A percentile compares a stretch with the other conserved stretches of the same genome.
Conservation (phyloP, 495 filamentous ascomycete species). For the Umbilicaria muhlenbergii region DNA sequence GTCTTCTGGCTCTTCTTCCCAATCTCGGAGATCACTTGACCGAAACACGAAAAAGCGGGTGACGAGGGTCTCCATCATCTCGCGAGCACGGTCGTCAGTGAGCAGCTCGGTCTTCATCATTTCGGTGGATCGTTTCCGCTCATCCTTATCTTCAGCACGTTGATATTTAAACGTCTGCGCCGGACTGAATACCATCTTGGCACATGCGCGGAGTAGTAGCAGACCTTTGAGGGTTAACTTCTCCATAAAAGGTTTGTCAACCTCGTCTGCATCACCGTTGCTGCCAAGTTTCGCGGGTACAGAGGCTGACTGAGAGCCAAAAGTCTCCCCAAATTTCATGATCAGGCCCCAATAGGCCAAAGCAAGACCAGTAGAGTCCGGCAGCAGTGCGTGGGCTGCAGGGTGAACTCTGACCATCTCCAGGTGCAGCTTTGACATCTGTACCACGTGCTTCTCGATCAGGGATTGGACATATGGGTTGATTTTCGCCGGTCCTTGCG, state of each 20-base stretch:
- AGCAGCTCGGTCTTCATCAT: slow-evolving; percentile 57
- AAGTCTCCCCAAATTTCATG: slow-evolving; percentile 55
- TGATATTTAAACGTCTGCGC: slow-evolving; percentile 68
- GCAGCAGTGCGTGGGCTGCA: slow-evolving; percentile 64
- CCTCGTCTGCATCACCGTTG: slow-evolving; percentile 31
- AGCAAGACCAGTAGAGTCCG: slow-evolving; percentile 58
- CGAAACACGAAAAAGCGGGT: slow-evolving; percentile 80
- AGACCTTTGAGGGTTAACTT: slow-evolving; percentile 67
- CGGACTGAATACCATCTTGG: slow-evolving; percentile 69
- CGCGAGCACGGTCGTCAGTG: slow-evolving; percentile 52
- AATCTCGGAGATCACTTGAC: slow-evolving; percentile 68
- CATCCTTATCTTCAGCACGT: slow-evolving; percentile 49
- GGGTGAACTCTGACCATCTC: slow-evolving; percentile 65
- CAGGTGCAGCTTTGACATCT: slow-evolving; percentile 81
- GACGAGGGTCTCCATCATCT: slow-evolving; percentile 70
- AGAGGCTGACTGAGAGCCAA: slow-evolving; percentile 31
- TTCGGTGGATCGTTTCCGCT: slow-evolving; percentile 43
- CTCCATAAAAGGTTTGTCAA: slow-evolving; percentile 47
- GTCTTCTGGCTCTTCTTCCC: slow-evolving; percentile 83
- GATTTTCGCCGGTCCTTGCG: slow-evolving; percentile 2
- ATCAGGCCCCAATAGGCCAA: slow-evolving; percentile 73
- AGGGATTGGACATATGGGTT: slow-evolving; percentile 25
- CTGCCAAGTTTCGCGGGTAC: slow-evolving; percentile 26
- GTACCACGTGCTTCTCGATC: slow-evolving; percentile 72
- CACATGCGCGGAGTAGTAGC: slow-evolving; percentile 64